Conservation (phyloP, 2,329 filamentous ascomycete genomes). For the Pseudogymnoascus sp. region DNA sequence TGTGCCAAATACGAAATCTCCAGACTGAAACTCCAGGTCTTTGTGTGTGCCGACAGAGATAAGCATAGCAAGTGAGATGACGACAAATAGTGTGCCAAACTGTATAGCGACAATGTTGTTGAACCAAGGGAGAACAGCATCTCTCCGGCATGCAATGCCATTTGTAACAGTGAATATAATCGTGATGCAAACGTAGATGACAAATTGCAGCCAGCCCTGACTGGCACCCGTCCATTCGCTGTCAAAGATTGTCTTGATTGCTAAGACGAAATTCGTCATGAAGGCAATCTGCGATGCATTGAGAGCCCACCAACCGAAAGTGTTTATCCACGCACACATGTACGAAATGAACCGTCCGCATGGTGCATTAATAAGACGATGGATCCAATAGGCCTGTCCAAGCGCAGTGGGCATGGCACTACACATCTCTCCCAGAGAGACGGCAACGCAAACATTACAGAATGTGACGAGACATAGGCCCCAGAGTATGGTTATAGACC, state of each 20-base stretch:
- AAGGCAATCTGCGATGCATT: constrained; percentile 49
- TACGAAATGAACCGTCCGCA: constrained; percentile 44
- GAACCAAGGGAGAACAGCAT: constrained; percentile 40
- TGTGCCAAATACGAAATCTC: constrained; percentile 43
- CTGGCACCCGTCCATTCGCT: constrained; percentile 37
- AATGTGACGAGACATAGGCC: constrained; percentile 43
- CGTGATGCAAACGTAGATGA: constrained; percentile 46
- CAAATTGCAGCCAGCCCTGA: constrained; percentile 45
- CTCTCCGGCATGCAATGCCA: constrained; percentile 42
- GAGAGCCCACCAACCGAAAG: constrained; percentile 51
- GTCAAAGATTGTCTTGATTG: constrained; percentile 48
- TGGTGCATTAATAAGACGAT: constrained; percentile 33
- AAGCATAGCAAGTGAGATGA: constrained; percentile 42
- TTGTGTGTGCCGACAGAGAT: constrained; percentile 42
- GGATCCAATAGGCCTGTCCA: constrained; percentile 52
- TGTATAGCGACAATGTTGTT: constrained; percentile 49
- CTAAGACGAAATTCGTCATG: constrained; percentile 49
- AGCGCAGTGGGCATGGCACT: constrained; percentile 53
- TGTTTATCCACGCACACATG: constrained; percentile 53
- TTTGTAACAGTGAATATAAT: constrained; percentile 42
- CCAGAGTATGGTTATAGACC: constrained; percentile 47
- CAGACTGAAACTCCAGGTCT: constrained; percentile 39
- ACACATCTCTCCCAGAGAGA: constrained; percentile 48
- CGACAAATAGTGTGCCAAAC: constrained; percentile 44
- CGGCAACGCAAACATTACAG: constrained; percentile 45